Conservation (phyloP, 208 protist genomes). For the Phytomonas francai region DNA sequence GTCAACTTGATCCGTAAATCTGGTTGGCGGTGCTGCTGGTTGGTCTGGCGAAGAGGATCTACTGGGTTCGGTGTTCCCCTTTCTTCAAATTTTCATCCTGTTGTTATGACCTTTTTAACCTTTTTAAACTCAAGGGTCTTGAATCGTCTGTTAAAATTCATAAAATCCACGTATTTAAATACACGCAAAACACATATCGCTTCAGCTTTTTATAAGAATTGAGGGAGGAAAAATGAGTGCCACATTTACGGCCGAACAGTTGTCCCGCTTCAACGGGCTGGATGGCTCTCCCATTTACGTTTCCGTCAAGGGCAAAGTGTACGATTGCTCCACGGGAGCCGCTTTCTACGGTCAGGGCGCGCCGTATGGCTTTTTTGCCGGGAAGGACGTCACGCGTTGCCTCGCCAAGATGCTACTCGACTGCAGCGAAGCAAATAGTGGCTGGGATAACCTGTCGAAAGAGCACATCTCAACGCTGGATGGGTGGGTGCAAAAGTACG, state of each 20-base stretch:
- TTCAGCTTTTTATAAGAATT: too few relatives aligned
- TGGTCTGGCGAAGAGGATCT: too few relatives aligned
- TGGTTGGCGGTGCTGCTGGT: too few relatives aligned
- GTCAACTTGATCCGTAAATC: too few relatives aligned
- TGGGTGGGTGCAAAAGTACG: conserved; percentile 68
- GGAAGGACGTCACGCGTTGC: conserved; percentile 65
- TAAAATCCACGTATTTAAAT: too few relatives aligned
- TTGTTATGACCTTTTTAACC: too few relatives aligned
- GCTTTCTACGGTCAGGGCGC: conserved; percentile 75
- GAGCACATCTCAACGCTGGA: conserved; percentile 60
- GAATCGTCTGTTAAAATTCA: too few relatives aligned
- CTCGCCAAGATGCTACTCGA: conserved; percentile 80
- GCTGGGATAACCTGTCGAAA: conserved; percentile 54
- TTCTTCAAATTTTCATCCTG: too few relatives aligned
- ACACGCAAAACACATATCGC: too few relatives aligned
- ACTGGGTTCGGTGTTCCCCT: too few relatives aligned
- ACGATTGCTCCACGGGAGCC: conserved; percentile 53
- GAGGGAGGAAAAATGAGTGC: not conserved
- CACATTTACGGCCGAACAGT: conserved; percentile 38
- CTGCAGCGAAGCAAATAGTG: conserved; percentile 66
- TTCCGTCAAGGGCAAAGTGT: conserved; percentile 70
- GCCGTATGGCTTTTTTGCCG: conserved; percentile 72
- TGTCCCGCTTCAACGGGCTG: conserved; percentile 37
- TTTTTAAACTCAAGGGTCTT: too few relatives aligned
- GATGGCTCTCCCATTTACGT: conserved; percentile 53